Percentiles rank a stretch among this genome's conserved stretches.
phyloP scores from a whole-genome alignment of 805 yeast species.

The Spathaspora passalidarum region DNA sequence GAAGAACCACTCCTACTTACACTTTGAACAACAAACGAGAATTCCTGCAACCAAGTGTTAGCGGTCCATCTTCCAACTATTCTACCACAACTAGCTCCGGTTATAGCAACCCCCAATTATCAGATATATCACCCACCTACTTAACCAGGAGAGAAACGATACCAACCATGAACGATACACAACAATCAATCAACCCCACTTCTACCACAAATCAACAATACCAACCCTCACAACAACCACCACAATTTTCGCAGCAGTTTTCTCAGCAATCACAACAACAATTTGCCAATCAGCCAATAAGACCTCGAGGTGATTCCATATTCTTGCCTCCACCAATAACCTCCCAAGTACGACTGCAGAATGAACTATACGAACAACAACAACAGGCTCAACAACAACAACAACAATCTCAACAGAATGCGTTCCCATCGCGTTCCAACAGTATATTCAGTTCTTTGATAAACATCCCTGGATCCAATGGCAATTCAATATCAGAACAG shows the following conservation, averaged over 20 bases:
- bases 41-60: slow-evolving; percentile 1
- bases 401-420: slow-evolving; percentile 7
- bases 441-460: slow-evolving; percentile 38
- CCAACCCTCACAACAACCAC: slow-evolving; percentile 2
- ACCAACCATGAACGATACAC: slow-evolving; percentile 2
- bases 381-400: slow-evolving; percentile 2
- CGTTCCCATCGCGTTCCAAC: slow-evolving; percentile 23
- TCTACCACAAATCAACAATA: slow-evolving; percentile 1
- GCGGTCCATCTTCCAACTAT: slow-evolving; percentile 1
- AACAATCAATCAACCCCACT: slow-evolving; percentile 5
- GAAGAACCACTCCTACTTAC: slow-evolving; percentile 1
- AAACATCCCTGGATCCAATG: slow-evolving; percentile 34
- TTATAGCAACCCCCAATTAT: slow-evolving; percentile 11
- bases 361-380: slow-evolving; percentile 9
- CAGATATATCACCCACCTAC: slow-evolving; percentile 7
- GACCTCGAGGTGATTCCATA: slow-evolving; percentile 38
- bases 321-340: slow-evolving; percentile 36
- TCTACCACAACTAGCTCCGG: background rate
- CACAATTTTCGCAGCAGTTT: slow-evolving; percentile 5
- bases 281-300: slow-evolving; percentile 8
- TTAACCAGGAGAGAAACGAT: slow-evolving; percentile 3
- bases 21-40: background rate
- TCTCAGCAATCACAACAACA: slow-evolving; percentile 6
- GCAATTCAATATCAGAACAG: slow-evolving; percentile 32
- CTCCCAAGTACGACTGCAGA: slow-evolving; percentile 13